phyloP scores from a whole-genome alignment of 805 yeast genomes.

The Cyberlindnera maclurae region DNA sequence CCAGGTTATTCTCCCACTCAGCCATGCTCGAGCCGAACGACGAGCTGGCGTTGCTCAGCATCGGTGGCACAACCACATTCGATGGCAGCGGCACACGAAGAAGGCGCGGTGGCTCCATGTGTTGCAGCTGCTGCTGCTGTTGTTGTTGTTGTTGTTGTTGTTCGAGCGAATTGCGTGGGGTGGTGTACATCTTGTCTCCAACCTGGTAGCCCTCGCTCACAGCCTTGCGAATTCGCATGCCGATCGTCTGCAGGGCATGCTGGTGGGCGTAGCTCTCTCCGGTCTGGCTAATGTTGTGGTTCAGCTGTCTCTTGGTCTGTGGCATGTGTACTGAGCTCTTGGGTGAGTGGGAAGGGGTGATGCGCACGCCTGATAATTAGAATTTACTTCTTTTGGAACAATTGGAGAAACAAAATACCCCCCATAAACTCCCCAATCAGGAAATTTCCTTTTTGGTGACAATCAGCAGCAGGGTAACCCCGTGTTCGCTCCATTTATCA shows the following conservation, averaged over 20 bases:
- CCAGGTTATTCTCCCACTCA: constrained; percentile 33
- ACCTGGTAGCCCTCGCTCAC: constrained; percentile 53
- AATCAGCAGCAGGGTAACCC: not conserved
- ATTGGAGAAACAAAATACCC: too few species aligned
- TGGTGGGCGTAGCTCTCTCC: constrained; percentile 29
- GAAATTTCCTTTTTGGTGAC: not conserved
- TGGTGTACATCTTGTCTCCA: constrained; percentile 11
- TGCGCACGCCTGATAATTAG: too few species aligned
- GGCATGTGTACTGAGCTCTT: constrained; percentile 16
- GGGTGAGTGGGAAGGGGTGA: too few species aligned
- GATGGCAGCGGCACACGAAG: constrained; percentile 31
- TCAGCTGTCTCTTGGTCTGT: constrained; percentile 30
- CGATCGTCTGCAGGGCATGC: constrained; percentile 44
- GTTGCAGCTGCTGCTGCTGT: constrained; percentile 9
- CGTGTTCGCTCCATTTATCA: constrained; percentile 21
- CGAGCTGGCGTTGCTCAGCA: constrained; percentile 28
- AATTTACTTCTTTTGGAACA: too few species aligned
- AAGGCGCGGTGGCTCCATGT: constrained; percentile 20
- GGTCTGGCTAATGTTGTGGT: constrained; percentile 20
- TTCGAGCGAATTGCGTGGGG: constrained; percentile 8
- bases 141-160: constrained; percentile 17
- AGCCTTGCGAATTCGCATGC: constrained; percentile 67
- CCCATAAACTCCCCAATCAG: too few species aligned
- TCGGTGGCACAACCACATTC: constrained; percentile 27
- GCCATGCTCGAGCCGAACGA: constrained; percentile 30